Conservation (phyloP, 1,284 basidiomycete species). For the Rhizoctonia solani region DNA sequence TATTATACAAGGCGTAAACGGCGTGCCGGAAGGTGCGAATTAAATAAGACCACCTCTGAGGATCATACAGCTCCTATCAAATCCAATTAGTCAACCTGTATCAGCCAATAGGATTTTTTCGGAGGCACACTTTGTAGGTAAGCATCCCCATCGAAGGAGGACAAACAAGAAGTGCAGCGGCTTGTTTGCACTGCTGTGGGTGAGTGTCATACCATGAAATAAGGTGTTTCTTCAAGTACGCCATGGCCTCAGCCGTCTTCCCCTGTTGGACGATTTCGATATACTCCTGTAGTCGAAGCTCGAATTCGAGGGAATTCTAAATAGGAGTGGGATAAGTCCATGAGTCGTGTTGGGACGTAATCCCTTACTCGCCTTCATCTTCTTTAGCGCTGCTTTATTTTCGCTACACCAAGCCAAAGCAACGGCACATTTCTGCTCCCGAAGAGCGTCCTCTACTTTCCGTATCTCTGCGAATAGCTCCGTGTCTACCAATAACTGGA, state of each 20-base stretch:
- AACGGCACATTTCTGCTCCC: slow-evolving; percentile 76
- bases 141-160: slow-evolving; percentile 38
- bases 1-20: slow-evolving; percentile 81
- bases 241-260: slow-evolving; percentile 78
- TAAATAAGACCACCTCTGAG: slow-evolving; percentile 72
- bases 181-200: slow-evolving; percentile 73
- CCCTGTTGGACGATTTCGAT: slow-evolving; percentile 82
- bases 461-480: slow-evolving; percentile 89
- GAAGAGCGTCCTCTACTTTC: slow-evolving; percentile 81
- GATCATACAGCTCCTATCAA: slow-evolving; percentile 77
- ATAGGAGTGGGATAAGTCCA: slow-evolving; percentile 1
- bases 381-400: slow-evolving; percentile 89
- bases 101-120: background rate
- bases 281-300: slow-evolving; percentile 93
- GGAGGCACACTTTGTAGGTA: slow-evolving; percentile 28
- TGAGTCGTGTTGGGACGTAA: background rate
- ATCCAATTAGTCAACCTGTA: background rate
- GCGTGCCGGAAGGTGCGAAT: slow-evolving; percentile 79
- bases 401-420: slow-evolving; percentile 96
- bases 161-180: slow-evolving; percentile 77
- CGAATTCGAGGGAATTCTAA: slow-evolving; percentile 94
- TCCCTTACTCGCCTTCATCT: slow-evolving; percentile 70
- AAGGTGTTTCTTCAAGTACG: slow-evolving; percentile 83
- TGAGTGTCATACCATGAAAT: slow-evolving; percentile 82
- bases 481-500: slow-evolving; percentile 81